Evolutionary conservation across 176 grass and related monocot species (phyloP), one percentile per base, ranked within the genome.

Genomic region (Miscanthus lutarioriparius): DNA sequence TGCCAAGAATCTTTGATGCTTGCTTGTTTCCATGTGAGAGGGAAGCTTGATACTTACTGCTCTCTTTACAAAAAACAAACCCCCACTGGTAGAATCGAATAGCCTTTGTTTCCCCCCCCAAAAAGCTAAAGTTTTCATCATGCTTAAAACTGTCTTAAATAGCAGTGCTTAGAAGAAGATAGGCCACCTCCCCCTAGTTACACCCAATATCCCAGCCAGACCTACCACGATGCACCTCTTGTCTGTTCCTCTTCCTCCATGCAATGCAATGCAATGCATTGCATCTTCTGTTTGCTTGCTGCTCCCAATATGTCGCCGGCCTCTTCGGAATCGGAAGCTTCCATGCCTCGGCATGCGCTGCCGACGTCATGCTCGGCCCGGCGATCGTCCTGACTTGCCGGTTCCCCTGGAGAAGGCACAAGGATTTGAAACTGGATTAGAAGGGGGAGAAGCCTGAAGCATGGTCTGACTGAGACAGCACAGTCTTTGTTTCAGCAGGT

Each of bases 121-220:
- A 73, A 91, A 93, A 90, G 82, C 71, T 70, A 91, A 83, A 86
- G 77, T 76, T 80, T 78, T 83, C 68, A 67, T 75, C 74, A 67
- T 75, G 91, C 74, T 87, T 93, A 93, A 93, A 87, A 77, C 85
- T 51, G 75, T 87, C 85, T 91, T 87, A 91, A 91, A 85, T 90
- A 93, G 82, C 72, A 74, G 81, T 91, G 86, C 89, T 88, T 88
- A 93, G 85, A 92, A 80, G 82, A 72, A 70, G 82, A 87, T 70
- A 87, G 49, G 80, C 80, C 80, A 84, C 80, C 70, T 75, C 80
- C 85, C 74, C 75, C 80, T 76, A 87, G 89, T 84, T 87, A 87
- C 84, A 79, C 88, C 84, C 84, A 75, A 77, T 83, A 86, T 89
- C 72, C 77, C 84, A 84, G 75, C 61, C 88, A 90, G 79, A 86